Evolutionary conservation across 2,329 filamentous ascomycete species (phyloP).

Genomic region (Cryphonectria carpinicola): DNA sequence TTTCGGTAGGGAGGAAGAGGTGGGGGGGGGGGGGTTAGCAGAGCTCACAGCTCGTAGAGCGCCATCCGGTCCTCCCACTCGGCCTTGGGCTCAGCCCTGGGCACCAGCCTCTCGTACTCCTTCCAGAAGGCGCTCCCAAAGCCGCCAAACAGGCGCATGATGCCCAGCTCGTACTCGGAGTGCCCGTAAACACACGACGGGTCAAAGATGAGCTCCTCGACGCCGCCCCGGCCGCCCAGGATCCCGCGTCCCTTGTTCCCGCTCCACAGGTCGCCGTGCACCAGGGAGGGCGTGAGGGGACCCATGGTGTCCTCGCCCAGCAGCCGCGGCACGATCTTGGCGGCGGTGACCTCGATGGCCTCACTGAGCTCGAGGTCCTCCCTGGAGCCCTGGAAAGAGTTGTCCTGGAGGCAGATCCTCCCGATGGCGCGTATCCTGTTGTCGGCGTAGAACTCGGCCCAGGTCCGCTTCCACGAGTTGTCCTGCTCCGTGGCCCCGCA

Average conservation of each 20-base stretch:
- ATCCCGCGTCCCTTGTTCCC: slow-evolving; percentile 75
- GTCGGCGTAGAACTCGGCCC: slow-evolving; percentile 86
- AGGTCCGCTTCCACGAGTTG: slow-evolving; percentile 72
- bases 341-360: slow-evolving; percentile 67
- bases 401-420: slow-evolving; percentile 56
- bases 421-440: slow-evolving; percentile 72
- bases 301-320: slow-evolving; percentile 69
- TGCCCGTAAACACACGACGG: slow-evolving; percentile 82
- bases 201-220: slow-evolving; percentile 82
- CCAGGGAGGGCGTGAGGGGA: slow-evolving; percentile 73
- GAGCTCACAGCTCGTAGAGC: slow-evolving; percentile 79
- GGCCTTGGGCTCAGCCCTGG: slow-evolving; percentile 76
- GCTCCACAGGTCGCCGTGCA: slow-evolving; percentile 94
- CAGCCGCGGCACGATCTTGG: slow-evolving; percentile 73
- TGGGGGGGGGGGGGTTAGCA: not conserved
- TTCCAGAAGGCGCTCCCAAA: slow-evolving; percentile 73
- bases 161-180: slow-evolving; percentile 87
- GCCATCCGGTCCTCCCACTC: slow-evolving; percentile 85
- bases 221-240: slow-evolving; percentile 55
- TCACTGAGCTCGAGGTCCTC: slow-evolving; percentile 52
- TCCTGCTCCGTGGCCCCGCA: slow-evolving; percentile 85
- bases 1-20: too few species aligned
- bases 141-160: slow-evolving; percentile 96
- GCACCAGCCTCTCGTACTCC: slow-evolving; percentile 76
- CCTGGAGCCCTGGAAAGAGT: slow-evolving; percentile 61